Evolutionary conservation across 108 stramenopile genomes (phyloP), one percentile per base, ranked within the genome.

Genomic region (Pseudonitzschia multiseries): DNA sequence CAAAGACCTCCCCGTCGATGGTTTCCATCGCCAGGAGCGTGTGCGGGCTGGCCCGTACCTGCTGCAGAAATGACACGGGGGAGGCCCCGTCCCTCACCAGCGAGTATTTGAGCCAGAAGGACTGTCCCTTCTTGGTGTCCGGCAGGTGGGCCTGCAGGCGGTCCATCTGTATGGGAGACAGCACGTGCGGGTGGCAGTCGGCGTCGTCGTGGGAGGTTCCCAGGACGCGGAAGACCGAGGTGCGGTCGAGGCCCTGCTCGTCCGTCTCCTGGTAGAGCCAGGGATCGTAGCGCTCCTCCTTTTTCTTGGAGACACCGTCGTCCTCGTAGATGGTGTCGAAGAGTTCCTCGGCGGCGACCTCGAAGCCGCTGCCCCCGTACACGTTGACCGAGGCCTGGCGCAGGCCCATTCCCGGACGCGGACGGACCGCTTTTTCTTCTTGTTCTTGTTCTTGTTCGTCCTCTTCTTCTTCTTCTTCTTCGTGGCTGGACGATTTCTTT

Each of bases 1-100:
- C 91, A 86, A 93, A 89, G 3, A 93, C 91, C 33, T 89, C 84
- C 10, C 91, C 91, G 29, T 87, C 78, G 4, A 80, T 75, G 24
- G 88, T 93, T 80, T 93, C 91, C 50, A 87, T 83, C 17, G 86
- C 86, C 29, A 93, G 57, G 21, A 93, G 63, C 15, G 87, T 86
- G 48, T 86, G 68, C 33, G 72, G 70, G n/a, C 86, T 76, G 8
- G 71, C 78, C 32, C 86, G 65, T 9, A 83, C 75, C 20, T 83
- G 66, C 18, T 78, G 61, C 28, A 76, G 28, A 44, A 89, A 65
- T 14, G 75, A 57, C n/a, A 69, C 63, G 14, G 81, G 26, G 24
- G 78, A 81, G 15, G 88, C 84, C 43, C 88, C 88, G 67, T 89
- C 83, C 15, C 87, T 62, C 0, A 84, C 75, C 62, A 88, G 27